Evolutionary conservation across 78 protist genomes (phyloP), one percentile per base, ranked within the genome.

Genomic region (Mantamonas sphyraenae): DNA sequence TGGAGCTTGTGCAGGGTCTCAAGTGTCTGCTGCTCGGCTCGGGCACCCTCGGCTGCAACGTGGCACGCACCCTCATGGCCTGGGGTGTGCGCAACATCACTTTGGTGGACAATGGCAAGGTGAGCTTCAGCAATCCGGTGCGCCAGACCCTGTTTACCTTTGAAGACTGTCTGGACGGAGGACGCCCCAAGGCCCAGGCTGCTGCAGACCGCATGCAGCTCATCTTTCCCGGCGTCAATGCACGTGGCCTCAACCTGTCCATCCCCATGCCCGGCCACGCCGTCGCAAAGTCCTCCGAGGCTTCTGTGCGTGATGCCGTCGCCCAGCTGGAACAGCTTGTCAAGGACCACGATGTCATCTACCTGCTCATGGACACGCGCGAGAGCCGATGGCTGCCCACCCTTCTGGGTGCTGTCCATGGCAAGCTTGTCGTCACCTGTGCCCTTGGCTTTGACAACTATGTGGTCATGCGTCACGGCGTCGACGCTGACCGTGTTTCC

Each of bases 41-140:
- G 0, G 99, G 99, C 57, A 97, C 99, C 2, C 88, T 97, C n/a
- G 99, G 99, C 58, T 97, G 99, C 69, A 84, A 87, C 58, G 97
- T 97, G 20, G 97, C 97, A 0, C 71, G 99, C 5, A 42, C 81
- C 31, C 84, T 95, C 28, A 60, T 93, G 77, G 87, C 82, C 1
- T 95, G 98, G 98, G 97, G 99, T 17, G 92, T 90, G n/a, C 82
- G 86, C 51, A 43, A 83, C 24, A 75, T 96, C 35, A 96, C 98
- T 0, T 63, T 96, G 20, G 91, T 96, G 16, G 99, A 96, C 83
- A 56, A 67, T 19, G 90, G 92, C 34, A 45, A 63, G 17, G 97
- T 96, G 45, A 73, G 92, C 22, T 93, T 69, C 76, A 79, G 90
- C 30, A 96, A 96, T 35, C 97, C 99, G 7, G 98, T 92, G 40